A percentile compares a stretch with the other conserved stretches of the same genome.
phyloP scores from a whole-genome alignment of 176 grass and related monocot species.

The Zea mays region Zm-B73-REFERENCE-NAM-5.0 NC_050105.1:43668001-43668500 shows the following conservation, averaged over 20 bases:
- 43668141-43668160: constrained; percentile 56
- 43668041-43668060: constrained; percentile 93
- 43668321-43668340: constrained; percentile 58
- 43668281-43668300: constrained; percentile 25
- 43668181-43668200: constrained; percentile 65
- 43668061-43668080: constrained; percentile 71
- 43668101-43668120: constrained; percentile 57
- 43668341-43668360: constrained; percentile 79
- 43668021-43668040: constrained; percentile 90
- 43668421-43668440: background rate
- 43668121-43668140: constrained; percentile 54
- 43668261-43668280: background rate
- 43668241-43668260: background rate
- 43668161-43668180: constrained; percentile 78
- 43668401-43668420: background rate
- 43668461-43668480: constrained; percentile 56
- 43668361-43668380: constrained; percentile 18
- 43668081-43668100: constrained; percentile 68
- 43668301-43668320: constrained; percentile 60
- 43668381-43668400: constrained; percentile 16
- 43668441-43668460: background rate
- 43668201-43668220: constrained; percentile 55
- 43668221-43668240: constrained; percentile 55
- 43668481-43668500: constrained; percentile 63
- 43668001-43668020: constrained; percentile 87